Percentiles rank a stretch among this genome's conserved stretches.
These are phyloP conservation scores for Candida wancherniae DNA, from an alignment of 805 yeast genomes.

Conservation along the genomic window DNA sequence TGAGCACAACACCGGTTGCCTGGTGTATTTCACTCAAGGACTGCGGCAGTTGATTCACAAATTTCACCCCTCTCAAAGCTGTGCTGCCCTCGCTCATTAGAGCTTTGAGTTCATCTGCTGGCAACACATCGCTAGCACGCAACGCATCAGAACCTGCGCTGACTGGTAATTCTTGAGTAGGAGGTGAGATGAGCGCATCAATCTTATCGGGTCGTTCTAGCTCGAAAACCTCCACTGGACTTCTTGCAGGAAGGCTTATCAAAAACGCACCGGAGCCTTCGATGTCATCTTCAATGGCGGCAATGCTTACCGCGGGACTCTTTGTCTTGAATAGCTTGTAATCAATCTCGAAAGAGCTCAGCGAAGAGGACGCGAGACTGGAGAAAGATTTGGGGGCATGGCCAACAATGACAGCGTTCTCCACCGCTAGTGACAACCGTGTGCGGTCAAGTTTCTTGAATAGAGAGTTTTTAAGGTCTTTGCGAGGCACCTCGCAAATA, in stretches of 20 bases:
- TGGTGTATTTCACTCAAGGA: conserved; percentile 6
- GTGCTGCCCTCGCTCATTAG: conserved; percentile 3
- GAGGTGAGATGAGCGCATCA: not conserved
- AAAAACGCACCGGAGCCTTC: conserved; percentile 27
- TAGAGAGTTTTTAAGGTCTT: conserved; percentile 1
- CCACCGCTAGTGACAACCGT: conserved; percentile 3
- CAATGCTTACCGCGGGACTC: conserved; percentile 8
- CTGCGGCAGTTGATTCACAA: conserved; percentile 3
- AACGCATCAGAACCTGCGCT: no score
- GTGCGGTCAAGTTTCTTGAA: conserved; percentile 1
- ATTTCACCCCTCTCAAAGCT: conserved; percentile 2
- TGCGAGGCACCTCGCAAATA: no score
- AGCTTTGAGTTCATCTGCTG: conserved; percentile 15
- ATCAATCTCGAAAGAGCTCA: conserved; percentile 3
- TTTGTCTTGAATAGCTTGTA: conserved; percentile 5
- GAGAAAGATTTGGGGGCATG: conserved; percentile 2
- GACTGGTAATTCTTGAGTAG: not conserved
- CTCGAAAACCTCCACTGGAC: not conserved
- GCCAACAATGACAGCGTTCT: conserved; percentile 5
- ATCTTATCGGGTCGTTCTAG: not conserved
- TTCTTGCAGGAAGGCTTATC: no score
- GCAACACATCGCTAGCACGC: conserved; percentile 12
- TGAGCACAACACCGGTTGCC: conserved; percentile 5
- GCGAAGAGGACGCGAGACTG: not conserved
- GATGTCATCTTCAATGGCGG: conserved; percentile 22